Evolutionary conservation across 2,329 filamentous ascomycete genomes (phyloP).

Genomic region (Diaporthe australafricana): DNA sequence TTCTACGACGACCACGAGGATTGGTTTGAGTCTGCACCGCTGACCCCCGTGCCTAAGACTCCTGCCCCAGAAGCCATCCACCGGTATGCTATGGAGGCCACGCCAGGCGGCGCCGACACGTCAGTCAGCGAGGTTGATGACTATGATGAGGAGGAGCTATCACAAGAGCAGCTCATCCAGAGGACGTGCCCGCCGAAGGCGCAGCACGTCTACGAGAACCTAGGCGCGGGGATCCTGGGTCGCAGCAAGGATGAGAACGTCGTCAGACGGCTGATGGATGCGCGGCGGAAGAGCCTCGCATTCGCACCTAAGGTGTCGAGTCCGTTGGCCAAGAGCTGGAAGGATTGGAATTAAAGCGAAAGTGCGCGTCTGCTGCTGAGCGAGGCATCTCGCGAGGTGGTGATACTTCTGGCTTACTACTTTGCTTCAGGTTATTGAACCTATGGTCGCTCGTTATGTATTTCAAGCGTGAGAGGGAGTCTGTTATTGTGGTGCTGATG

Average conservation of each 20-base stretch:
- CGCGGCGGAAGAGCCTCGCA: slow-evolving; percentile 80
- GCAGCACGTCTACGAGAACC: slow-evolving; percentile 47
- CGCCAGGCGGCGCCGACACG: slow-evolving; percentile 51
- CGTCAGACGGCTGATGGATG: slow-evolving; percentile 74
- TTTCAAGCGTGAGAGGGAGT: background rate
- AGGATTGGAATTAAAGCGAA: slow-evolving; percentile 58
- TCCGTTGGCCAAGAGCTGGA: slow-evolving; percentile 65
- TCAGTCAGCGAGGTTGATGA: slow-evolving; percentile 50
- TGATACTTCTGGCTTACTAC: background rate
- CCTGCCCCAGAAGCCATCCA: slow-evolving; percentile 67
- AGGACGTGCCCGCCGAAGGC: slow-evolving; percentile 68
- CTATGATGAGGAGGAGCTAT: slow-evolving; percentile 47
- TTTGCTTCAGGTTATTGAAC: background rate
- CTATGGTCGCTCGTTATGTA: slow-evolving; percentile 8
- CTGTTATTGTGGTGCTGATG: slow-evolving; percentile 7
- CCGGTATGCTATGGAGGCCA: slow-evolving; percentile 62
- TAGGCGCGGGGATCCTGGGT: slow-evolving; percentile 58
- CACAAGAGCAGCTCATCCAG: slow-evolving; percentile 56
- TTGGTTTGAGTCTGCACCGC: slow-evolving; percentile 48
- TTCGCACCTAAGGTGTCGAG: slow-evolving; percentile 82
- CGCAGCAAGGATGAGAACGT: slow-evolving; percentile 67
- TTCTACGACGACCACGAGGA: slow-evolving; percentile 55
- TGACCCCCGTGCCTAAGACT: slow-evolving; percentile 70
- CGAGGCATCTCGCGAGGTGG: background rate
- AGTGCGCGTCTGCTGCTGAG: background rate